Evolutionary conservation across 2,329 filamentous ascomycete species (phyloP), one percentile per base, ranked within the genome.

Genomic region (Diaporthe longicolla): DNA sequence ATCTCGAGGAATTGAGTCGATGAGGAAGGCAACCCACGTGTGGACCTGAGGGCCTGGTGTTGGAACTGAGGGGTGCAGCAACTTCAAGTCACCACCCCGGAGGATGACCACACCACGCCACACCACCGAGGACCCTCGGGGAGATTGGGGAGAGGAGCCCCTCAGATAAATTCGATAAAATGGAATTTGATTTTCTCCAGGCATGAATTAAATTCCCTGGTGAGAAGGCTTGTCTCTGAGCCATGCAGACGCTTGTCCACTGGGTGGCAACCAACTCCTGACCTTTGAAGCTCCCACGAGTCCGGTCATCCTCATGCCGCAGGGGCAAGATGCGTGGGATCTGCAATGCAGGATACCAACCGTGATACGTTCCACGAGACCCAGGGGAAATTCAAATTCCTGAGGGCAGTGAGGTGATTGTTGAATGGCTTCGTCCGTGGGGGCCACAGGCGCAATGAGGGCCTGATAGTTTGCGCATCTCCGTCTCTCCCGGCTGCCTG

Each of bases 121-220:
- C 17, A 48, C 40, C 11, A 26, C 26, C 65, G 24, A 35, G 21
- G 24, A 3, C 2, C 11, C 45, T 21, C 45, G 7, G 45, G 5
- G 45, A n/a, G 55, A 50, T 19, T 40, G 37, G 4, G 43, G 17
- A 32, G 17, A 35, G 11, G 61, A 19, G 4, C 2, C 26, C 7
- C 4, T n/a, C 17, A 35, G 48, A 55, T 71, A 71, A 71, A 71
- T 45, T 71, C 70, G 24, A 55, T 71, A 71, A 71, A 71, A 71
- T 63, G 13, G 32, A 32, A 8, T 43, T 61, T 26, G 6, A 9
- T 2, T 48, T 48, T 50, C 54, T 29, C 57, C 3, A 29, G 1
- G 7, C 6, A 11, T 11, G 0, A 13, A 32, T 13, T 13, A 19
- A 52, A 52, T 66, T 24, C 50, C n/a, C 26, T n/a, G 11, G 32